Evolutionary conservation across 768 basidiomycete species (phyloP).

Genomic region (Suillus brevipes): DNA sequence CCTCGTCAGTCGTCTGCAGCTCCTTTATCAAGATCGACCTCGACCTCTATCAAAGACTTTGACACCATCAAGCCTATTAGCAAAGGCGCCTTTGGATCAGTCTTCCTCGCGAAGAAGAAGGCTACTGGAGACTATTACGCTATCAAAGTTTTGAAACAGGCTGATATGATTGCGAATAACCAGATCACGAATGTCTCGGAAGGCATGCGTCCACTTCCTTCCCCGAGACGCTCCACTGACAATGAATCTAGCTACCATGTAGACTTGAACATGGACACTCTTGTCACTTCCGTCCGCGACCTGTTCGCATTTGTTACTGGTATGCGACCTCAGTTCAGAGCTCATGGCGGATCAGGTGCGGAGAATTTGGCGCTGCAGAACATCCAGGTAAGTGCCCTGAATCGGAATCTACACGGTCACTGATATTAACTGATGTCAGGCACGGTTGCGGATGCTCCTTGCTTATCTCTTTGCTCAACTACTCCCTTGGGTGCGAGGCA

Average conservation of each 20-base stretch:
- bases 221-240: background rate
- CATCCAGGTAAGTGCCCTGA: slow-evolving; percentile 64
- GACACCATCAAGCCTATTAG: slow-evolving; percentile 99
- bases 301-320: slow-evolving; percentile 85
- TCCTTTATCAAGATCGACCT: slow-evolving; percentile 74
- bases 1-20: slow-evolving; percentile 81
- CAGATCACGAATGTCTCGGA: slow-evolving; percentile 99
- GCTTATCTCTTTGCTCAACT: slow-evolving; percentile 95
- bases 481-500: slow-evolving; percentile 87
- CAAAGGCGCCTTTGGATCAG: slow-evolving; percentile 97
- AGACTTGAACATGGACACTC: slow-evolving; percentile 93
- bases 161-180: slow-evolving; percentile 99
- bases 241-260: slow-evolving; percentile 72
- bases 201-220: slow-evolving; percentile 49
- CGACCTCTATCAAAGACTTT: slow-evolving; percentile 97
- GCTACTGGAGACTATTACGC: slow-evolving; percentile 98
- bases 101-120: slow-evolving; percentile 98
- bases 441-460: slow-evolving; percentile 91
- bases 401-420: background rate
- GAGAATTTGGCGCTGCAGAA: slow-evolving; percentile 98
- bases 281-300: slow-evolving; percentile 81
- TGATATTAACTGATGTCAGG: slow-evolving; percentile 46
- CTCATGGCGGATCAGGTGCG: slow-evolving; percentile 80
- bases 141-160: slow-evolving; percentile 99
- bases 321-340: slow-evolving; percentile 70